phyloP scores from a whole-genome alignment of 805 yeast species.

The Myxozyma kluyveri region DNA sequence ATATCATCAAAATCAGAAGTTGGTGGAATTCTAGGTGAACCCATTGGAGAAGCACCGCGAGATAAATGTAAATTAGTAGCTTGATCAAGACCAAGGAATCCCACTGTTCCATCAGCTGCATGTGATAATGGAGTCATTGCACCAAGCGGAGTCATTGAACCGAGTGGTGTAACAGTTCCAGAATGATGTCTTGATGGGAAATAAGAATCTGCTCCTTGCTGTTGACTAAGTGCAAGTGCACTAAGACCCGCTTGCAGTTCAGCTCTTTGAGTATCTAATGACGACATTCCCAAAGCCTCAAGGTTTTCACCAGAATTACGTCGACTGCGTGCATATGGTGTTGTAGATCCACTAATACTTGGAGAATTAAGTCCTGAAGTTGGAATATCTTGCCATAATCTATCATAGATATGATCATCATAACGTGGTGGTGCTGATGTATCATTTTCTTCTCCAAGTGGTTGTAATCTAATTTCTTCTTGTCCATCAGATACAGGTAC shows the following conservation, averaged over 20 bases:
- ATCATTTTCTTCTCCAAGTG: conserved; percentile 23
- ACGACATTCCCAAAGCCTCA: conserved; percentile 31
- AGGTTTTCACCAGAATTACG: conserved; percentile 37
- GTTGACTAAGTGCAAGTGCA: conserved; percentile 37
- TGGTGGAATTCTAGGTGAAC: conserved; percentile 16
- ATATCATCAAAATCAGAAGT: background rate
- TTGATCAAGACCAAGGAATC: conserved; percentile 41
- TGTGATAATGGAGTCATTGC: conserved; percentile 26
- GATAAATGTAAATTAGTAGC: conserved; percentile 53
- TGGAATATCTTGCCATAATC: conserved; percentile 65
- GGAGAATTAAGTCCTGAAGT: conserved; percentile 42
- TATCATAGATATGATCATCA: conserved; percentile 75
- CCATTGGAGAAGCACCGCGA: conserved; percentile 30
- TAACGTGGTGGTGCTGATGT: conserved; percentile 77
- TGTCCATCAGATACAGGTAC: conserved; percentile 60
- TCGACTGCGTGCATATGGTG: conserved; percentile 41
- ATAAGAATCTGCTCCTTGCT: conserved; percentile 21
- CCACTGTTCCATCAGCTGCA: conserved; percentile 27
- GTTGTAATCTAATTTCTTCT: conserved; percentile 18
- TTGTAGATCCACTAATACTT: conserved; percentile 40
- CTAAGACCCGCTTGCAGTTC: conserved; percentile 43
- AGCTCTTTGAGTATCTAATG: conserved; percentile 38
- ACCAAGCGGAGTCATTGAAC: conserved; percentile 16
- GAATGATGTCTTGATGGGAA: conserved; percentile 21
- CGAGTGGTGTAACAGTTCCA: conserved; percentile 9